phyloP scores from a whole-genome alignment of 257 asterid species.

The Solanum lignicaule region DNA sequence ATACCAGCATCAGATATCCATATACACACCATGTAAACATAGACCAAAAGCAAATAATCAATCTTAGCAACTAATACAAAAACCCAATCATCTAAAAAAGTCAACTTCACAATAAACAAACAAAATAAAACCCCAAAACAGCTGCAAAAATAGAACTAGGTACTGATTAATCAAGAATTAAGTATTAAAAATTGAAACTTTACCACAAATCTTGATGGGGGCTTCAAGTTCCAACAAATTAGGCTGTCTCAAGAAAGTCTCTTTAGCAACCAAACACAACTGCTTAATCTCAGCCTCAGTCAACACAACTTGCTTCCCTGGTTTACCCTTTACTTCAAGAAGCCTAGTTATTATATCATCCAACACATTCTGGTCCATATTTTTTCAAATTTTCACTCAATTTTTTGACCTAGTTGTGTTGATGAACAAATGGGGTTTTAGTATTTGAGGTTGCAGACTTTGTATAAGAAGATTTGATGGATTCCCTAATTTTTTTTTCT shows the following conservation, averaged over 20 bases:
- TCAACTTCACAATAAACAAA: conserved; percentile 7
- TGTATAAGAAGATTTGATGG: not conserved
- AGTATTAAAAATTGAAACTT: not conserved
- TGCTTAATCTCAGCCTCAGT: conserved; percentile 24
- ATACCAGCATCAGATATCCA: not conserved
- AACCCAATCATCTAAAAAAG: not conserved
- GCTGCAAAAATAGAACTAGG: not conserved
- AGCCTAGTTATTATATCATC: conserved; percentile 30
- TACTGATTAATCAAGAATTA: not conserved
- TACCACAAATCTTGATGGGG: conserved; percentile 39
- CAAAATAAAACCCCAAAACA: not conserved
- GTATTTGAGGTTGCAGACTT: not conserved
- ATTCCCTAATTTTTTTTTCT: not conserved
- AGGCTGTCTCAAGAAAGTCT: conserved; percentile 26
- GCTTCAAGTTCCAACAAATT: conserved; percentile 36
- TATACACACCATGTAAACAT: not conserved
- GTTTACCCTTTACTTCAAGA: conserved; percentile 18
- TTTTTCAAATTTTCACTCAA: not conserved
- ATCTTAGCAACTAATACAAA: not conserved
- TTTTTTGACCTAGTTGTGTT: not conserved
- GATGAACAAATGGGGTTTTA: not conserved
- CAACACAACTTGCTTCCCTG: conserved; percentile 31
- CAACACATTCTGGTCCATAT: conserved; percentile 15
- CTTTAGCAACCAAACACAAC: conserved; percentile 16
- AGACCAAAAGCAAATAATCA: not conserved